phyloP scores from a whole-genome alignment of 2,329 filamentous ascomycete species.

The Fusarium ambrosium region DNA sequence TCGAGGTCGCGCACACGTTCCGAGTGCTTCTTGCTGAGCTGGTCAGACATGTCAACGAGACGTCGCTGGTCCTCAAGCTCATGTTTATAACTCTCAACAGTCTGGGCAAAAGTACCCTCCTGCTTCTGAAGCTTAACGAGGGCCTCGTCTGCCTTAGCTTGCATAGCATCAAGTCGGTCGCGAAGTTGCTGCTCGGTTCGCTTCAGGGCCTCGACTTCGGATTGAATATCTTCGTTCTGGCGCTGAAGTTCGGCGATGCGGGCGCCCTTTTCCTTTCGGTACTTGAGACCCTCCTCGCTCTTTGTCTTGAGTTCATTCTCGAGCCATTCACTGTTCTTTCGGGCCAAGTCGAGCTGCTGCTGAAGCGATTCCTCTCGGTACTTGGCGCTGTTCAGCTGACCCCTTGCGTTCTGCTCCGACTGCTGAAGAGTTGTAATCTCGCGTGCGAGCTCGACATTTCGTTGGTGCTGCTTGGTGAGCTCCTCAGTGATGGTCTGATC shows the following conservation, averaged over 20 bases:
- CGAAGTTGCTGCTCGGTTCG: constrained; percentile 85
- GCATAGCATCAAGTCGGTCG: constrained; percentile 84
- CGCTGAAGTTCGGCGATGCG: constrained; percentile 91
- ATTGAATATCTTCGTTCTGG: constrained; percentile 85
- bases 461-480: constrained; percentile 88
- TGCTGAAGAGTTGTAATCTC: constrained; percentile 88
- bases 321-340: constrained; percentile 93
- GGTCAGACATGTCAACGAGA: constrained; percentile 84
- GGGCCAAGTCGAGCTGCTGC: constrained; percentile 90
- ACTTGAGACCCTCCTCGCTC: constrained; percentile 86
- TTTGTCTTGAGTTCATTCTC: constrained; percentile 93
- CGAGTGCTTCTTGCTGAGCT: constrained; percentile 80
- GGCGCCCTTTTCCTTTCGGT: constrained; percentile 93
- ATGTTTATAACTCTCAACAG: constrained; percentile 88
- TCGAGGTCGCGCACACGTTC: constrained; percentile 79
- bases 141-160: constrained; percentile 88
- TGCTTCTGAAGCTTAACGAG: constrained; percentile 86
- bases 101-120: constrained; percentile 83
- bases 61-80: constrained; percentile 86
- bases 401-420: constrained; percentile 84
- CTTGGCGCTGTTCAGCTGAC: constrained; percentile 82
- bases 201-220: constrained; percentile 81
- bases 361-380: constrained; percentile 92
- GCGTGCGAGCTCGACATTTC: constrained; percentile 85
- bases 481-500: constrained; percentile 90